A percentile compares a stretch with the other conserved stretches of the same genome.
Evolutionary conservation across 1,139 yeast species (phyloP).

Genomic region (Sugiyamaella castrensis): DNA sequence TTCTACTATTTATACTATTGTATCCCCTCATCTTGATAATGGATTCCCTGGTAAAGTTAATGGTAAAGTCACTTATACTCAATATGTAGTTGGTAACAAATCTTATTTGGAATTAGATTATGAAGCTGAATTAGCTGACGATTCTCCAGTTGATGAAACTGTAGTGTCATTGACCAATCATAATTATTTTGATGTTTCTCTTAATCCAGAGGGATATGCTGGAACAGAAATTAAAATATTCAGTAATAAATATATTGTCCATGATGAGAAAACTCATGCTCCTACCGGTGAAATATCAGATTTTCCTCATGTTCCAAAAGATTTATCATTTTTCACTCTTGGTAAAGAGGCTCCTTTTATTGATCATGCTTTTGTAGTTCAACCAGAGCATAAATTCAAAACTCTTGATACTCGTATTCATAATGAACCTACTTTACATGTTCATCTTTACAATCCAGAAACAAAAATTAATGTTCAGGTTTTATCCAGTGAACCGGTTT

Average conservation of each 20-base stretch:
- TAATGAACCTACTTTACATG: constrained; percentile 39
- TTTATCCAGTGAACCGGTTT: constrained; percentile 62
- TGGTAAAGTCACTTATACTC: constrained; percentile 45
- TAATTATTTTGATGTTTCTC: constrained; percentile 51
- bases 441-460: constrained; percentile 50
- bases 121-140: constrained; percentile 44
- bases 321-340: constrained; percentile 30
- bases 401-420: constrained; percentile 44
- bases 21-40: constrained; percentile 48
- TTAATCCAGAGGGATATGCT: constrained; percentile 32
- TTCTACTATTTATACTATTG: constrained; percentile 29
- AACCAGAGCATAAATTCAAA: constrained; percentile 34
- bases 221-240: constrained; percentile 35
- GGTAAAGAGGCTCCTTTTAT: constrained; percentile 39
- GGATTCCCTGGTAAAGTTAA: constrained; percentile 57
- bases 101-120: constrained; percentile 45
- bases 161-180: constrained; percentile 63
- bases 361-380: constrained; percentile 55
- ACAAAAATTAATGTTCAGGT: constrained; percentile 46
- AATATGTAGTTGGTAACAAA: constrained; percentile 34
- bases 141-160: constrained; percentile 46
- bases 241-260: constrained; percentile 37
- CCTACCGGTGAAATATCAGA: constrained; percentile 52
- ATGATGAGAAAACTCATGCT: constrained; percentile 41
- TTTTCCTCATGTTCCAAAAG: constrained; percentile 32